Base-by-base conservation (phyloP, 768 basidiomycete genomes). In the Mycena filopes region DNA sequence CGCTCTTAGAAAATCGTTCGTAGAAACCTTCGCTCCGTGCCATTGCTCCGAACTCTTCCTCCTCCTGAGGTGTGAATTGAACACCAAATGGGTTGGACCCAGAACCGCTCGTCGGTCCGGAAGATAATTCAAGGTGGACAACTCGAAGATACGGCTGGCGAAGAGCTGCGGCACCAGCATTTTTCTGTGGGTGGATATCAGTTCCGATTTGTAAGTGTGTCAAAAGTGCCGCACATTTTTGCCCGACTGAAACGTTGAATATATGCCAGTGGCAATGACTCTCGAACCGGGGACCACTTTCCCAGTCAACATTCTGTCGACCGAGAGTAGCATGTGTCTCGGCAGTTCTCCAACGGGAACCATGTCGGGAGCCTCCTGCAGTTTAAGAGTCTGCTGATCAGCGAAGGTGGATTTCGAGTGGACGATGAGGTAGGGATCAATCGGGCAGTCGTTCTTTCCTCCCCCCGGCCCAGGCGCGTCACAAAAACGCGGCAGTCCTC, bases 301-400 rank as follows among this genome's bases (percentile, higher is more conserved):
- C 0, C 94, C 95, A 0, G 96, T 95, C 57, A 99, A 82, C 73
- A 95, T 90, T 76, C 97, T 83, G 76, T 99, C 98, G 6, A 89
- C 89, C 29, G 94, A 96, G 26, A 99, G 82, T 54, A 97, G 84
- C 86, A 99, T 95, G 75, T 99, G 98, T 51, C 96, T 81, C 11
- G 98, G 98, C 43, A 99, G 82, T 74, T 99, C 98, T 84, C 98
- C 98, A 26, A 99, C 96, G 0, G 98, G 98, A 1, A 99, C 98
- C 95, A 98, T 98, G 76, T 99, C 98, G 0, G 98, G 98, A 20
- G 97, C 96, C 78, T 99, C 98, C 78, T 99, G 98, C 15, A 99
- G 86, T 76, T 99, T 99, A 71, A 99, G 84, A 13, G 88, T 93
- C 78, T 99, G 98, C 70, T 98, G 96, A 74, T 99, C 98, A 10